These are phyloP conservation scores for Cerioporus squamosus DNA, from an alignment of 1,284 basidiomycete species.

Conservation along the genomic window DNA sequence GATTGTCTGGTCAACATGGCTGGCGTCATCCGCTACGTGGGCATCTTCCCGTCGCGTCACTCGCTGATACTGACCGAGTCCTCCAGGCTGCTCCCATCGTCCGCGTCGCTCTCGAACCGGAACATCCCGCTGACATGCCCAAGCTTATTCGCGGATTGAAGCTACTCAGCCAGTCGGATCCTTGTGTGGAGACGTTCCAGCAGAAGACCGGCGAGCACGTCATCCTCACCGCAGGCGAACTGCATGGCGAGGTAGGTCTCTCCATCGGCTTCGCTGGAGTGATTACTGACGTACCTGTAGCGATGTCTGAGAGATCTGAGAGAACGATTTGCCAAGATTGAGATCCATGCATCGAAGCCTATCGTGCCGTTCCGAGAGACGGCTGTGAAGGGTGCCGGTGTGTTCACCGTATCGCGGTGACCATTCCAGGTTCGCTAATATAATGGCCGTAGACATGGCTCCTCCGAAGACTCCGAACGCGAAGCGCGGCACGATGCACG, in stretches of 20 bases:
- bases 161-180: constrained; percentile 93
- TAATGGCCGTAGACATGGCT: constrained; percentile 71
- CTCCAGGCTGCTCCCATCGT: constrained; percentile 87
- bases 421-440: not conserved
- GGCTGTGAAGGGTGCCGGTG: constrained; percentile 79
- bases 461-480: constrained; percentile 79
- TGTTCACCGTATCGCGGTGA: constrained; percentile 19
- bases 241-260: constrained; percentile 85
- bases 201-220: constrained; percentile 98
- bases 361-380: constrained; percentile 99
- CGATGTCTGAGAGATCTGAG: constrained; percentile 94
- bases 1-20: constrained; percentile 85
- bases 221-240: constrained; percentile 94
- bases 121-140: constrained; percentile 89
- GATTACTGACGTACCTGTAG: constrained; percentile 43
- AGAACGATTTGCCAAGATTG: constrained; percentile 92
- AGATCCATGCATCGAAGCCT: constrained; percentile 92
- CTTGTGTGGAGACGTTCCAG: constrained; percentile 96
- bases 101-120: constrained; percentile 92
- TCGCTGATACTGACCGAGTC: constrained; percentile 4
- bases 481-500: constrained; percentile 80
- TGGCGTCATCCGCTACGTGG: constrained; percentile 71
- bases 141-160: constrained; percentile 90
- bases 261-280: not conserved
- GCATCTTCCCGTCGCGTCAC: constrained; percentile 26